A percentile compares a stretch with the other conserved stretches of the same genome.
Evolutionary conservation across 805 yeast genomes (phyloP).

Genomic region (Starmerella vaccinii): DNA sequence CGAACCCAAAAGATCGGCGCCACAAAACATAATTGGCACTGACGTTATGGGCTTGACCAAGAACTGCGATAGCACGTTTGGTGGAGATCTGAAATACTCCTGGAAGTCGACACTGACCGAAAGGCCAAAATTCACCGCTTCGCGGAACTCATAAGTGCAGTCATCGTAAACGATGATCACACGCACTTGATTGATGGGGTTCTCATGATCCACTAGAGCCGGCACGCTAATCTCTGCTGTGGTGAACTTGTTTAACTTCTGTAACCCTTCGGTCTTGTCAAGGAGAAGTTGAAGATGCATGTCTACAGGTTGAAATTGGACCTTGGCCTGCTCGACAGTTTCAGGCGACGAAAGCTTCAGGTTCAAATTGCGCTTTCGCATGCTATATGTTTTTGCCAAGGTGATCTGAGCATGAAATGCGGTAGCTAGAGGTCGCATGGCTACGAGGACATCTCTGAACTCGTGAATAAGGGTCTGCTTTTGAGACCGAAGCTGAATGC

Average conservation of each 20-base stretch:
- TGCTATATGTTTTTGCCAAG: slow-evolving; percentile 17
- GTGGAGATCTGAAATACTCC: slow-evolving; percentile 52
- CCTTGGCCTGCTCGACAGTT: slow-evolving; percentile 11
- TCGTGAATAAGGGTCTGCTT: slow-evolving; percentile 27
- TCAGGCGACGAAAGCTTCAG: slow-evolving; percentile 11
- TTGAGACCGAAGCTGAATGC: slow-evolving; percentile 26
- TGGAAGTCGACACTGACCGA: slow-evolving; percentile 68
- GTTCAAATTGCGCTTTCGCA: slow-evolving; percentile 21
- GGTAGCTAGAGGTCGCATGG: slow-evolving; percentile 24
- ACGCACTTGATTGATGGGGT: slow-evolving; percentile 21
- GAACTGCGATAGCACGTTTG: slow-evolving; percentile 52
- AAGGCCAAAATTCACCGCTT: slow-evolving; percentile 43
- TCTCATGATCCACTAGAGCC: slow-evolving; percentile 25
- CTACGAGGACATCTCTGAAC: slow-evolving; percentile 11
- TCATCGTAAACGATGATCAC: slow-evolving; percentile 26
- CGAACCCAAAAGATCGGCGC: slow-evolving; percentile 35
- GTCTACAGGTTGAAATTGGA: slow-evolving; percentile 18
- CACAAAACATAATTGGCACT: slow-evolving; percentile 46
- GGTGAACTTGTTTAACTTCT: slow-evolving; percentile 11
- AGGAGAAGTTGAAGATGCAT: slow-evolving; percentile 17
- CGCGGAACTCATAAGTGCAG: slow-evolving; percentile 23
- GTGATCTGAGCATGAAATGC: slow-evolving; percentile 23
- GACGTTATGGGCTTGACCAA: slow-evolving; percentile 51
- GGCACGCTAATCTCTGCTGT: slow-evolving; percentile 26
- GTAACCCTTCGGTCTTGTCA: slow-evolving; percentile 18